A percentile compares a stretch with the other conserved stretches of the same genome.
phyloP scores from a whole-genome alignment of 257 asterid species.

The Coffea canephora region DNA sequence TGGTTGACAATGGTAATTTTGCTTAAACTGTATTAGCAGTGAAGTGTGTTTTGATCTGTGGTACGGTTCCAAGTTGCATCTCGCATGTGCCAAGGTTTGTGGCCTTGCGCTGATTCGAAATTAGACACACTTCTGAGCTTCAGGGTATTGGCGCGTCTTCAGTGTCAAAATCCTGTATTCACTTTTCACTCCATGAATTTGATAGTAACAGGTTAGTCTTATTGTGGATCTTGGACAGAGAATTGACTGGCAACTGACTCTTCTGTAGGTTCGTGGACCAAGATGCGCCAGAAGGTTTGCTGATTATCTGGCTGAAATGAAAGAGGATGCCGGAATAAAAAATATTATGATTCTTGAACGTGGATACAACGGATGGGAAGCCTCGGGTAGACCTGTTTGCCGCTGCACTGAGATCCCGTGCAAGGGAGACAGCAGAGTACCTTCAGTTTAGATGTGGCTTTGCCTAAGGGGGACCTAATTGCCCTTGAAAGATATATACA shows the following conservation, averaged over 20 bases:
- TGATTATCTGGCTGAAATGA: constrained; percentile 56
- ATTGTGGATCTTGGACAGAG: constrained; percentile 11
- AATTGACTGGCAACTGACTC: constrained; percentile 10
- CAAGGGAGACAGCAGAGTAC: constrained; percentile 52
- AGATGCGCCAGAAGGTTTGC: constrained; percentile 80
- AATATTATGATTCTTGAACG: constrained; percentile 78
- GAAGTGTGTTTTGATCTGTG: background rate
- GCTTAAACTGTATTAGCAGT: background rate
- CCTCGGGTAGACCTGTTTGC: constrained; percentile 84
- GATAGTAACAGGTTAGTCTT: background rate
- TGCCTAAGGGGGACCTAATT: background rate
- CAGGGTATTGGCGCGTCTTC: background rate
- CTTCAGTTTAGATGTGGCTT: background rate
- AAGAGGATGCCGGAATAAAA: constrained; percentile 51
- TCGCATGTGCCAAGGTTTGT: background rate
- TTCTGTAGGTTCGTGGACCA: constrained; percentile 88
- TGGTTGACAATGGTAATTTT: background rate
- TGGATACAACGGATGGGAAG: constrained; percentile 92
- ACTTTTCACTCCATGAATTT: background rate
- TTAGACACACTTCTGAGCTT: background rate
- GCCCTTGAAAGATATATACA: background rate
- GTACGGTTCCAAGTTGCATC: background rate
- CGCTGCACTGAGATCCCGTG: constrained; percentile 74
- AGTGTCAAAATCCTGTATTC: background rate
- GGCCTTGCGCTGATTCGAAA: background rate